Evolutionary conservation across 208 protist genomes (phyloP), one percentile per base, ranked within the genome.

Genomic region (Leishmania braziliensis): DNA sequence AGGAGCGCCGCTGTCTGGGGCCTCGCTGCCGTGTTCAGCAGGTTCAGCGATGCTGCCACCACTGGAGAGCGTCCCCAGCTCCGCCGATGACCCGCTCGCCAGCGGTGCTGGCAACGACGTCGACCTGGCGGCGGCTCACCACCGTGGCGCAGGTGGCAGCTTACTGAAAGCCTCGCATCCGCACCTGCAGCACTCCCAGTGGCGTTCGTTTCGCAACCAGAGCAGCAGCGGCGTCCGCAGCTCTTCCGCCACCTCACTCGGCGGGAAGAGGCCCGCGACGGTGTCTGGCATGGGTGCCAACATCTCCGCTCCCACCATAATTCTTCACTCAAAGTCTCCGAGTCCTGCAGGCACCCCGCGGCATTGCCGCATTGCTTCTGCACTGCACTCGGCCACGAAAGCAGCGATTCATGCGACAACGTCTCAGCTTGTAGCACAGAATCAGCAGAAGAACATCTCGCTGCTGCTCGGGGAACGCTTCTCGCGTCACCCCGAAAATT

Each of bases 401-500:
- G 82, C 78, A 23, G 82, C 73, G 23, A 33, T 82, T 33, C 78
- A 81, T 53, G 82, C 82, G 20, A 82, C 82, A 23, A 86, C 82
- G 43, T 82, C 82, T 48, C 77, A 77, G 39, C 36, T 86, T 14
- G 36, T 86, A 10, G 63, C 66, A 39, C 53, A 77, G 18, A 66
- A 82, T 0, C 82, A 80, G 74, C 77, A 77, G 73, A 86, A 77
- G 73, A 86, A 33, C 65, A 86, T 86, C 74, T 43, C 77, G 16
- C 62, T 79, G 51, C n/a, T 86, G n/a, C 39, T 86, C 29, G 74
- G 74, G 8, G 82, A 82, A 65, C 77, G 63, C 56, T 86, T 82
- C 83, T 86, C 83, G 8, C 78, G 78, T 46, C 75, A 82, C 46
- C 75, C 75, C 6, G 65, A 86, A 65, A 77, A 60, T 39, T 18